phyloP scores from a whole-genome alignment of 352 stramenopile genomes.

The Phytophthora pluvialis region DNA sequence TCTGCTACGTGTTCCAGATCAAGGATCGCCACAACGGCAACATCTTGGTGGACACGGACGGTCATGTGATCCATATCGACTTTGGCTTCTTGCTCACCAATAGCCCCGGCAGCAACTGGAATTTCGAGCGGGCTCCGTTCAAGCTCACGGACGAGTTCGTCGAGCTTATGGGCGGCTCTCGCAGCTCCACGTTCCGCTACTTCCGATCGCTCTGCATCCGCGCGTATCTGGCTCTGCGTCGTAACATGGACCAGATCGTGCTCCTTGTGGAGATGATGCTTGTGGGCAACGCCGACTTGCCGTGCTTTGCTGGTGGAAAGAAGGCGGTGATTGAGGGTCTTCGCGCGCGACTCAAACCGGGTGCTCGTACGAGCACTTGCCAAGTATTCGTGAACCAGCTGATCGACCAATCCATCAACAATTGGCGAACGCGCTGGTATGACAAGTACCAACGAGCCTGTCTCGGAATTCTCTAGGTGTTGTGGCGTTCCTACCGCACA shows the following conservation, averaged over 20 bases:
- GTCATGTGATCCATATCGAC: conserved; percentile 99
- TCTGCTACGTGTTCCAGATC: conserved; percentile 98
- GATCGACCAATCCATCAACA: conserved; percentile 90
- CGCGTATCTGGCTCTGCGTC: conserved; percentile 93
- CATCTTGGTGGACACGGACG: conserved; percentile 97
- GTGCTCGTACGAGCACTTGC: conserved; percentile 80
- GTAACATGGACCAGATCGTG: conserved; percentile 95
- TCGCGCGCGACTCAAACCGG: conserved; percentile 74
- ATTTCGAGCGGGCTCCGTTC: conserved; percentile 97
- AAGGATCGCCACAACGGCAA: conserved; percentile 99
- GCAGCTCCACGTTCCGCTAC: conserved; percentile 92
- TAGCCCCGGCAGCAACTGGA: conserved; percentile 93
- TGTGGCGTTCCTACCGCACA: background rate
- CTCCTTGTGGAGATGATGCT: conserved; percentile 97
- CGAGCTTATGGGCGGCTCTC: conserved; percentile 93
- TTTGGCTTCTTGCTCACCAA: conserved; percentile 99
- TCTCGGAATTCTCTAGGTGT: conserved; percentile 80
- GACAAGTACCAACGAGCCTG: conserved; percentile 92
- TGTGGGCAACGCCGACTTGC: conserved; percentile 83
- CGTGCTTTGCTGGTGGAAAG: conserved; percentile 88
- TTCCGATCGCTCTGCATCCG: conserved; percentile 97
- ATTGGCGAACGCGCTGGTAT: conserved; percentile 91
- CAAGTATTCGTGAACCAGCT: conserved; percentile 87
- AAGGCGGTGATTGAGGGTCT: conserved; percentile 80
- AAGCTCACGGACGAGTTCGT: conserved; percentile 98